Percentiles rank a stretch among this genome's conserved stretches.
Conservation (phyloP, 2,329 filamentous ascomycete genomes). For the Ophiocordyceps camponoti-saundersi region DNA sequence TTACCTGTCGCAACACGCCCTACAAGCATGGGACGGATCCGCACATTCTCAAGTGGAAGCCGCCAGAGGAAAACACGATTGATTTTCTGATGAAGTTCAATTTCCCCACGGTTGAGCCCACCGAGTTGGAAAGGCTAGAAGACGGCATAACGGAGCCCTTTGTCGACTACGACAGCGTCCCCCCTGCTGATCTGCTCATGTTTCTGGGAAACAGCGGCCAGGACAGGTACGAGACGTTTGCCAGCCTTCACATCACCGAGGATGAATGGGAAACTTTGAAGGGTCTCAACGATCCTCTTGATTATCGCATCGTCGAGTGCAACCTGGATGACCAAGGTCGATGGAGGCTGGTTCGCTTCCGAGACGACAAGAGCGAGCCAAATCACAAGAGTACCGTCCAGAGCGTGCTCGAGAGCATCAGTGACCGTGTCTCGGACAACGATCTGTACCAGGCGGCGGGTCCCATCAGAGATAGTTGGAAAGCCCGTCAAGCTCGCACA, state of each 20-base stretch:
- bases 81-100: constrained; percentile 71
- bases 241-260: constrained; percentile 49
- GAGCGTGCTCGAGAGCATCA: constrained; percentile 80
- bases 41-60: constrained; percentile 97
- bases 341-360: constrained; percentile 80
- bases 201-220: constrained; percentile 40
- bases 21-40: constrained; percentile 85
- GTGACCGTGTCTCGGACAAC: constrained; percentile 65
- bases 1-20: constrained; percentile 76
- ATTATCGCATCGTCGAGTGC: constrained; percentile 82
- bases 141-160: constrained; percentile 47
- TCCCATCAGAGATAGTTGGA: constrained; percentile 67
- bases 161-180: constrained; percentile 65
- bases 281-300: constrained; percentile 52
- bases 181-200: constrained; percentile 55
- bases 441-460: constrained; percentile 57
- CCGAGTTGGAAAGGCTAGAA: constrained; percentile 42
- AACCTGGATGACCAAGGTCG: constrained; percentile 56
- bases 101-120: constrained; percentile 57
- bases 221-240: constrained; percentile 46
- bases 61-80: constrained; percentile 83
- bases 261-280: constrained; percentile 78
- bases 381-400: constrained; percentile 76
- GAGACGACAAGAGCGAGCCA: constrained; percentile 81
- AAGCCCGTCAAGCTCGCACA: constrained; percentile 32